These are phyloP conservation scores for Ogataea populi-albae DNA, from an alignment of 805 yeast species.

Conservation along the genomic window DNA sequence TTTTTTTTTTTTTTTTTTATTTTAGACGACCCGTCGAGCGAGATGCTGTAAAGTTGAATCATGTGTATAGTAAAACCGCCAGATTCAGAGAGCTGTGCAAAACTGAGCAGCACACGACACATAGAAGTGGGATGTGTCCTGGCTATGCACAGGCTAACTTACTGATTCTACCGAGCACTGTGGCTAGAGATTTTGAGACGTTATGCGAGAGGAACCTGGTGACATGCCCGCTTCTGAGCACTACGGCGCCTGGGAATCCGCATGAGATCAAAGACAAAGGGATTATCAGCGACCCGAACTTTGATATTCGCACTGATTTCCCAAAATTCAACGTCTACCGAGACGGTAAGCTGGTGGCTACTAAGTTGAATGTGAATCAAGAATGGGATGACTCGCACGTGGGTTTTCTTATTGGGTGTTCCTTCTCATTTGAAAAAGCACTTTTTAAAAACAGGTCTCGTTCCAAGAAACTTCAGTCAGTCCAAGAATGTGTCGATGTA, in stretches of 20 bases:
- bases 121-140: conserved; percentile 8
- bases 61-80: too few species aligned
- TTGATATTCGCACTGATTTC: conserved; percentile 35
- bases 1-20: too few species aligned
- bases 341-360: conserved; percentile 28
- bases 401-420: conserved; percentile 44
- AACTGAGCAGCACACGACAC: neutral
- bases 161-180: conserved; percentile 33
- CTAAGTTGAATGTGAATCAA: conserved; percentile 24
- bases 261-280: too few species aligned
- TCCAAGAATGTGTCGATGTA: conserved; percentile 29
- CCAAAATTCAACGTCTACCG: conserved; percentile 36
- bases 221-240: conserved; percentile 40
- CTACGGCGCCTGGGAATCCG: too few species aligned
- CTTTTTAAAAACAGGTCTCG: conserved; percentile 30
- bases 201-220: conserved; percentile 39
- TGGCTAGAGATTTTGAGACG: conserved; percentile 33
- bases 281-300: conserved; percentile 13
- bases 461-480: conserved; percentile 27
- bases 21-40: too few species aligned
- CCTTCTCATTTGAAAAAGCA: conserved; percentile 39
- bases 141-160: conserved; percentile 40
- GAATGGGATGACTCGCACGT: conserved; percentile 37
- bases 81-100: neutral
- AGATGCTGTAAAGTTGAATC: too few species aligned